Percentiles rank a stretch among this genome's conserved stretches.
These are phyloP conservation scores for Umbelopsis sp. DNA, from an alignment of 192 early-diverging fungal species.

Conservation along the genomic window DNA sequence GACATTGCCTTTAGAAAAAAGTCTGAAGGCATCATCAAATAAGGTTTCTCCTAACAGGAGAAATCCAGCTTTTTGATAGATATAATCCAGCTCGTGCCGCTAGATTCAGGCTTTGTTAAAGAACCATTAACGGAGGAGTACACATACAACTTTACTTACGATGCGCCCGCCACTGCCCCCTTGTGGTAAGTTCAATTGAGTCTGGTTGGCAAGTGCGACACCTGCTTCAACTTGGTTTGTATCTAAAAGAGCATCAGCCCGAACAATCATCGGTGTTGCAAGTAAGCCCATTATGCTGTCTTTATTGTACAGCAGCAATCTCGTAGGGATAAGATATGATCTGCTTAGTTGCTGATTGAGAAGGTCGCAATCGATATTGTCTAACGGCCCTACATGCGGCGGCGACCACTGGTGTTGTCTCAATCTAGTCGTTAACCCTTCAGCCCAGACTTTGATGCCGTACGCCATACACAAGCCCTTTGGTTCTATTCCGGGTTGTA, in stretches of 20 bases:
- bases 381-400: not conserved
- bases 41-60: slow-evolving; percentile 62
- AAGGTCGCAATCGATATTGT: slow-evolving; percentile 17
- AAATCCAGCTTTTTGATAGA: slow-evolving; percentile 68
- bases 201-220: slow-evolving; percentile 59
- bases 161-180: slow-evolving; percentile 10
- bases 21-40: slow-evolving; percentile 67
- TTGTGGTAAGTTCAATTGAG: slow-evolving; percentile 18
- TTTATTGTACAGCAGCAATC: slow-evolving; percentile 58
- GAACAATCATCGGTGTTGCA: slow-evolving; percentile 59
- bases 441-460: slow-evolving; percentile 54
- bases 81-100: slow-evolving; percentile 54
- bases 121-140: not conserved
- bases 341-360: slow-evolving; percentile 20
- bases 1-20: slow-evolving; percentile 64
- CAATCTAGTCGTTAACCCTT: slow-evolving; percentile 39
- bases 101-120: slow-evolving; percentile 16
- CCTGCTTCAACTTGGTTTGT: slow-evolving; percentile 61
- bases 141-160: not conserved
- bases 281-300: slow-evolving; percentile 63
- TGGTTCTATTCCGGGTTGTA: slow-evolving; percentile 45
- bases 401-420: slow-evolving; percentile 18
- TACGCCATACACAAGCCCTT: slow-evolving; percentile 55
- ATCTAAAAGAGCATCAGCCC: slow-evolving; percentile 65
- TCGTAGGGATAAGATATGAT: slow-evolving; percentile 46